phyloP scores from a whole-genome alignment of 2,329 filamentous ascomycete genomes.

The Ceratocystis albifundus region DNA sequence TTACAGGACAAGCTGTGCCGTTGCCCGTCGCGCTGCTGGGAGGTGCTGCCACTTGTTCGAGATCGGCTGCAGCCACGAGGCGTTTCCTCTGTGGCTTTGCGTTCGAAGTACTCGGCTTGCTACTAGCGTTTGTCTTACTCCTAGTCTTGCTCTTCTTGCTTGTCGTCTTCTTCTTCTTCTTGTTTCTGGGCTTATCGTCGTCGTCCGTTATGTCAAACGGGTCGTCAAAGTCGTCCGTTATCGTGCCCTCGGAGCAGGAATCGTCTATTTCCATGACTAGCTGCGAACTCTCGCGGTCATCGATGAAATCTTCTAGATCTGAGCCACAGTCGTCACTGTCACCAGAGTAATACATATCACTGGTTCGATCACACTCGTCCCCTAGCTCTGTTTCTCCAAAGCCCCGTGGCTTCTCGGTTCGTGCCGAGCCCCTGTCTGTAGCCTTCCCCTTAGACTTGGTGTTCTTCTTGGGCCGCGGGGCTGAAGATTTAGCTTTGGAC shows the following conservation, averaged over 20 bases:
- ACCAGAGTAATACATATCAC: conserved; percentile 23
- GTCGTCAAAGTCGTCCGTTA: conserved; percentile 8
- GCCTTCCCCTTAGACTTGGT: conserved; percentile 3
- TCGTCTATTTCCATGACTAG: conserved; percentile 11
- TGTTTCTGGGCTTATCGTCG: conserved; percentile 4
- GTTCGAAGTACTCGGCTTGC: not conserved
- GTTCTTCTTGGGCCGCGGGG: not conserved
- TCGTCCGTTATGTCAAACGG: conserved; percentile 11
- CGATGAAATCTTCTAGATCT: conserved; percentile 22
- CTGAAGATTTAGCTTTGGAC: conserved; percentile 8
- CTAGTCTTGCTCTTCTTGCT: not conserved
- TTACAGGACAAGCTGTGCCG: not conserved
- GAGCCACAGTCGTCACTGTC: conserved; percentile 22
- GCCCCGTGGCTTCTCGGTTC: conserved; percentile 6
- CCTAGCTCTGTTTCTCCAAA: conserved; percentile 20
- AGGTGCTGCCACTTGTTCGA: not conserved
- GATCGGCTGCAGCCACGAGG: not conserved
- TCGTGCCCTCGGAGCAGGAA: conserved; percentile 18
- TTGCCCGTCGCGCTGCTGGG: not conserved
- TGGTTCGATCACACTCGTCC: conserved; percentile 20
- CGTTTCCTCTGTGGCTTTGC: not conserved
- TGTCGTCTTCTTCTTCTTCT: conserved; percentile 11
- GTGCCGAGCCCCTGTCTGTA: not conserved
- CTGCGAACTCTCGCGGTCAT: conserved; percentile 18
- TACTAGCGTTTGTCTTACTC: not conserved